Evolutionary conservation across 2,329 filamentous ascomycete species (phyloP).

Genomic region (Didymella exigua): DNA sequence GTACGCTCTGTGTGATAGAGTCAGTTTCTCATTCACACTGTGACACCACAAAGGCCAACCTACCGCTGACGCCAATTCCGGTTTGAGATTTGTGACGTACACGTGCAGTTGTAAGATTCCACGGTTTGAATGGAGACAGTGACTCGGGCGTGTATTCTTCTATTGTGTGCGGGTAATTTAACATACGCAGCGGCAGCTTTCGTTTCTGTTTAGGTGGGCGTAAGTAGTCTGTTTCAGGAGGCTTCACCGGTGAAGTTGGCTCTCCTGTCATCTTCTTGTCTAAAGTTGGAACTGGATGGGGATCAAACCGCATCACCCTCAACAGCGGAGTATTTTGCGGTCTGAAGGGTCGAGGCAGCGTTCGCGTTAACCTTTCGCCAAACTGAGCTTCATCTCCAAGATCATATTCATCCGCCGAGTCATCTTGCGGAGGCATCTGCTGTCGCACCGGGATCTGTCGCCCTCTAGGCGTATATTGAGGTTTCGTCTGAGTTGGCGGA

Average conservation of each 20-base stretch:
- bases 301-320: not conserved
- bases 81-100: not conserved
- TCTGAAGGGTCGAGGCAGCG: not conserved
- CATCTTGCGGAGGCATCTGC: not conserved
- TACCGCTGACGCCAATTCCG: not conserved
- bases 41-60: not conserved
- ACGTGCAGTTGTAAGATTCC: not conserved
- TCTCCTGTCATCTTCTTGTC: not conserved
- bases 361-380: not conserved
- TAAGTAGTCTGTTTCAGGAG: not conserved
- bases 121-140: not conserved
- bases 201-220: not conserved
- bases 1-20: not conserved
- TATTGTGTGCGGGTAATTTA: not conserved
- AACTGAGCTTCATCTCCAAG: not conserved
- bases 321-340: not conserved
- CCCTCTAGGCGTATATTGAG: not conserved
- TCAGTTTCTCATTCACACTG: not conserved
- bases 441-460: not conserved
- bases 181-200: not conserved
- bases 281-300: not conserved
- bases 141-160: not conserved
- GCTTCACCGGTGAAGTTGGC: conserved; percentile 2
- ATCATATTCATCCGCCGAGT: not conserved
- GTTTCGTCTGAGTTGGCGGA: not conserved